Percentiles rank a stretch among this genome's conserved stretches.
Evolutionary conservation across 306 rosid species (phyloP).

Genomic region (Rubus parviflorus): DNA sequence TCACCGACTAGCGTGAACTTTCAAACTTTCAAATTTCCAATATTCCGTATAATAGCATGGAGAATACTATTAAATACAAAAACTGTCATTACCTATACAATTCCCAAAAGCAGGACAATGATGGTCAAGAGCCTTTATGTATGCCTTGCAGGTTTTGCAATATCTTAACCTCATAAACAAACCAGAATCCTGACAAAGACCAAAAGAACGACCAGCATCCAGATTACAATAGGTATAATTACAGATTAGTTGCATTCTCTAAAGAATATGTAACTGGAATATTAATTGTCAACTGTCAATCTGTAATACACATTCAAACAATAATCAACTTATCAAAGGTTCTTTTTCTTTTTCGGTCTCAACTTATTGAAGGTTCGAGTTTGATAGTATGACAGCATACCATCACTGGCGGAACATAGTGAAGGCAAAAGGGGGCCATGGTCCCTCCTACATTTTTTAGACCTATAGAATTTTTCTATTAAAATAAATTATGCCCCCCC

Average conservation of each 20-base stretch:
- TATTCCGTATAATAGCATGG: background rate
- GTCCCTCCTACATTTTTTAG: too few relatives aligned
- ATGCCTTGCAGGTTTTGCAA: slow-evolving; percentile 39
- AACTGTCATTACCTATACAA: slow-evolving; percentile 40
- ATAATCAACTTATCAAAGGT: background rate
- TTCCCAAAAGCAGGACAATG: slow-evolving; percentile 62
- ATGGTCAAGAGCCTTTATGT: slow-evolving; percentile 42
- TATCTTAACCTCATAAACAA: slow-evolving; percentile 37
- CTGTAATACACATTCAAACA: background rate
- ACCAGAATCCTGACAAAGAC: slow-evolving; percentile 26
- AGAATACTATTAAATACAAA: background rate
- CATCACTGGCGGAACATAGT: too few relatives aligned
- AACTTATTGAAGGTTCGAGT: background rate
- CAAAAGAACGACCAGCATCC: background rate
- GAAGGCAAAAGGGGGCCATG: too few relatives aligned
- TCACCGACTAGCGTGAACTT: background rate
- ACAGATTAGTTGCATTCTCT: background rate
- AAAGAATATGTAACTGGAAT: background rate
- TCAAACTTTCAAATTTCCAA: background rate
- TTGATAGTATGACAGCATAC: background rate
- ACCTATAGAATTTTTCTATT: too few relatives aligned
- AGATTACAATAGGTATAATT: background rate
- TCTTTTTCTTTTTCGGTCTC: background rate
- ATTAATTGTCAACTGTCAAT: background rate
- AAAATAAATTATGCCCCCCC: too few relatives aligned